A percentile compares a stretch with the other conserved stretches of the same genome.
These are phyloP conservation scores for Phyllosticta citribraziliensis DNA, from an alignment of 2,329 filamentous ascomycete species.

Conservation along the genomic window DNA sequence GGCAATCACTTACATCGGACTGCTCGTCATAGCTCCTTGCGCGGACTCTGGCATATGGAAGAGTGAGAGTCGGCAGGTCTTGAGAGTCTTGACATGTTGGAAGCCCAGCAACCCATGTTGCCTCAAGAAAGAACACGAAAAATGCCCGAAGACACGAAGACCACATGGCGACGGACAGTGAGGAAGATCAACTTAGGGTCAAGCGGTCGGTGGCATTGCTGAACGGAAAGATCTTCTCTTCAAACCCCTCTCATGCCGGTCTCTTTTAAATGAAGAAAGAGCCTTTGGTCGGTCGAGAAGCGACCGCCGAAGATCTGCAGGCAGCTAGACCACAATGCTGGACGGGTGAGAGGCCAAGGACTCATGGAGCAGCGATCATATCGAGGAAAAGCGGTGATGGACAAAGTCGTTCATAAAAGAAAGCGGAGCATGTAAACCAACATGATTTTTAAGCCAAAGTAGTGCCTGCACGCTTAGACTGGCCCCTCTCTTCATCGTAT, in stretches of 20 bases:
- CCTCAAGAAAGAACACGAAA: not conserved
- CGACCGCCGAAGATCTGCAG: not conserved
- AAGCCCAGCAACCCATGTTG: not conserved
- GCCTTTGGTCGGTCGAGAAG: not conserved
- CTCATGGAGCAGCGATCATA: not conserved
- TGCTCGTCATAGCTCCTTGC: conserved; percentile 22
- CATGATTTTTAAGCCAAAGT: not conserved
- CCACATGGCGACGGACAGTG: not conserved
- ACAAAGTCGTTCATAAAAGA: not conserved
- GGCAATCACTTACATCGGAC: conserved; percentile 17
- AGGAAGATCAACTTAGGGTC: not conserved
- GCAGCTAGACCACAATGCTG: not conserved
- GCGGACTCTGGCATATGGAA: conserved; percentile 26
- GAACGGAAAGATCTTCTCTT: not conserved
- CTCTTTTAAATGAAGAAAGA: not conserved
- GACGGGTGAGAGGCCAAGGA: not conserved
- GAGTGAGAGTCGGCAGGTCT: conserved; percentile 20
- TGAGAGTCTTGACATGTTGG: not conserved
- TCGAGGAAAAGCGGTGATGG: not conserved
- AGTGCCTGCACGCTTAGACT: not conserved
- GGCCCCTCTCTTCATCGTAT: not conserved
- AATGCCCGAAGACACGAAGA: not conserved
- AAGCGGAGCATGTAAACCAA: not conserved
- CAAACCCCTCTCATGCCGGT: not conserved
- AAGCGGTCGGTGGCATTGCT: not conserved